phyloP scores from a whole-genome alignment of 805 yeast species.

The Starmerella apis region DNA sequence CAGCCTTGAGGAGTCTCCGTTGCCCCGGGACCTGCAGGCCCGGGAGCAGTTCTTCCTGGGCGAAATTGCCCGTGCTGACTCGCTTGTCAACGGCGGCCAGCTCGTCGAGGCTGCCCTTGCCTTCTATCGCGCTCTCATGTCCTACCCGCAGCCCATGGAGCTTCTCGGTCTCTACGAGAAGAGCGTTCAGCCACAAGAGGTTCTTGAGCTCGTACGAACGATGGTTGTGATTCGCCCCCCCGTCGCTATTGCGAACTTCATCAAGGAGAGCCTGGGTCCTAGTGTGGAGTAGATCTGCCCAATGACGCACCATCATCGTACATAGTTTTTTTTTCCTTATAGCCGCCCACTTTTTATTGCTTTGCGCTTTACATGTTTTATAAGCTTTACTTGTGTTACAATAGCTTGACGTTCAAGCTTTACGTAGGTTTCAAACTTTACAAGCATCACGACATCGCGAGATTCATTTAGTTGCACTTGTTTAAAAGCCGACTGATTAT shows the following conservation, averaged over 20 bases:
- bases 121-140: constrained; percentile 86
- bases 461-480: no score
- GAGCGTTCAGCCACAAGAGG: constrained; percentile 61
- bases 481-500: no score
- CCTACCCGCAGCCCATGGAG: constrained; percentile 91
- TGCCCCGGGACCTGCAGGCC: constrained; percentile 57
- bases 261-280: constrained; percentile 39
- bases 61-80: constrained; percentile 80
- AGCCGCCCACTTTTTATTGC: no score
- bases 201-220: constrained; percentile 72
- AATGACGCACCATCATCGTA: background rate
- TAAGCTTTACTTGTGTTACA: no score
- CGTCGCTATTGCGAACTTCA: constrained; percentile 51
- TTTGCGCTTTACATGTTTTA: no score
- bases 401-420: no score
- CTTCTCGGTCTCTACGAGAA: constrained; percentile 82
- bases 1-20: constrained; percentile 60
- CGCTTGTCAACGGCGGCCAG: constrained; percentile 54
- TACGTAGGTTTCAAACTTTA: no score
- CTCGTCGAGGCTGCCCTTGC: constrained; percentile 68
- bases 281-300: constrained; percentile 18
- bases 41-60: constrained; percentile 72
- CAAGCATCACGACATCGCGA: no score
- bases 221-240: constrained; percentile 91
- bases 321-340: background rate